These are phyloP conservation scores for Zizania palustris DNA, from an alignment of 202 grass and related monocot genomes.

Conservation along the genomic window DNA sequence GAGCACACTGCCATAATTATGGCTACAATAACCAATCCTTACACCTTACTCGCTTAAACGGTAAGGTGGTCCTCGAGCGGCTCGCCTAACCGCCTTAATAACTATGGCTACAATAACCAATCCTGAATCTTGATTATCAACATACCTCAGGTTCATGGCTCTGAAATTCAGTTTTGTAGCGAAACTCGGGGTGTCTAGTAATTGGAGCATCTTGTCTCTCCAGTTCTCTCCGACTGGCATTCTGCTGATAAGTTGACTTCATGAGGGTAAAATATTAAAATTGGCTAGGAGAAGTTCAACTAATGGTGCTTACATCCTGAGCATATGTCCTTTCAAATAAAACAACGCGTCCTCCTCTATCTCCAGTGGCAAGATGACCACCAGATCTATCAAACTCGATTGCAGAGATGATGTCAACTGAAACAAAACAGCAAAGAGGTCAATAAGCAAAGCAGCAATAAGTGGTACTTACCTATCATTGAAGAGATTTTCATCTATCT, in stretches of 20 bases:
- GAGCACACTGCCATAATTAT: neutral
- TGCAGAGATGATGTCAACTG: slow-evolving; percentile 93
- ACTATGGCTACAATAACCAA: neutral
- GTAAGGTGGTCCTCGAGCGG: too few relatives aligned
- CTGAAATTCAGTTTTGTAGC: slow-evolving; percentile 94
- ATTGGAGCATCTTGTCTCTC: slow-evolving; percentile 80
- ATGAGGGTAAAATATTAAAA: slow-evolving; percentile 47
- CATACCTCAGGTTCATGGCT: slow-evolving; percentile 94
- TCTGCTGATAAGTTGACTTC: slow-evolving; percentile 49
- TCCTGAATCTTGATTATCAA: slow-evolving; percentile 4
- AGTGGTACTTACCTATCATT: slow-evolving; percentile 11
- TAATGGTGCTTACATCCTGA: slow-evolving; percentile 60
- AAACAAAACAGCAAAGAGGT: slow-evolving; percentile 44
- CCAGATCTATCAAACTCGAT: slow-evolving; percentile 96
- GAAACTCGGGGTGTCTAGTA: slow-evolving; percentile 74
- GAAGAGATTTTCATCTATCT: slow-evolving; percentile 27
- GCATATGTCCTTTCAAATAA: slow-evolving; percentile 90
- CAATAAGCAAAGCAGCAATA: slow-evolving; percentile 24
- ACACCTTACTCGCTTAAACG: too few relatives aligned
- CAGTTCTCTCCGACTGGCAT: slow-evolving; percentile 68
- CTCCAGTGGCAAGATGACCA: slow-evolving; percentile 92
- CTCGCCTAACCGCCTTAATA: too few relatives aligned
- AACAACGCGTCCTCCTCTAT: slow-evolving; percentile 89
- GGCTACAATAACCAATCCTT: neutral
- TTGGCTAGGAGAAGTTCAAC: slow-evolving; percentile 19